Evolutionary conservation across 164 flowering plant genomes (phyloP).

Genomic region (Stephania yunnanensis): DNA sequence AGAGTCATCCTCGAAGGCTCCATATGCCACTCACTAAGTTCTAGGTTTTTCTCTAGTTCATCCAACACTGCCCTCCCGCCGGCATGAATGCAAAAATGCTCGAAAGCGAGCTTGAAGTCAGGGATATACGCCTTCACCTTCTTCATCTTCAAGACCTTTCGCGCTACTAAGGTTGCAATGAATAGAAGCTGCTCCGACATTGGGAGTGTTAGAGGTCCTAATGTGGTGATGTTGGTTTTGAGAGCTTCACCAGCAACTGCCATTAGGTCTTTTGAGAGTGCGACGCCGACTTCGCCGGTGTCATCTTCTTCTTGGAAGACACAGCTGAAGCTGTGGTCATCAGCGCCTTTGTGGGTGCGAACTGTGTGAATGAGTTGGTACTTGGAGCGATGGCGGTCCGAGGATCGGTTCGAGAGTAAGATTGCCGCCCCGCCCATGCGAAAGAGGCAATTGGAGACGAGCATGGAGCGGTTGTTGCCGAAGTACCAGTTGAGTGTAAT

Average conservation of each 20-base stretch:
- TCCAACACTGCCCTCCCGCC: constrained; percentile 28
- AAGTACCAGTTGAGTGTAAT: constrained; percentile 20
- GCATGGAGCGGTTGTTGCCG: constrained; percentile 21
- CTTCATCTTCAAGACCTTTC: constrained; percentile 18
- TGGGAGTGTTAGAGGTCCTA: constrained; percentile 29
- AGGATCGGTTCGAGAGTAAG: constrained; percentile 34
- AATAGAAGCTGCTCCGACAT: constrained; percentile 25
- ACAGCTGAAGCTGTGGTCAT: constrained; percentile 27
- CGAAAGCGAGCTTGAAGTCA: constrained; percentile 17
- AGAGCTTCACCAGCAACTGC: constrained; percentile 24
- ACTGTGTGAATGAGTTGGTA: constrained; percentile 24
- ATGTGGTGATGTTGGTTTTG: constrained; percentile 17
- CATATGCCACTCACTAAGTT: constrained; percentile 21
- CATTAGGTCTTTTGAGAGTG: constrained; percentile 31
- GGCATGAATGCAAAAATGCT: constrained; percentile 27
- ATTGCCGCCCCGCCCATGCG: constrained; percentile 30
- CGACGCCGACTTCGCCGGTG: constrained; percentile 14
- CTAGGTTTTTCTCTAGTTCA: constrained; percentile 21
- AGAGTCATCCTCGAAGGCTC: constrained; percentile 25
- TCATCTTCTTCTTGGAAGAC: constrained; percentile 35
- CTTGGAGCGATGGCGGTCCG: constrained; percentile 26
- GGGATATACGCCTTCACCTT: constrained; percentile 23
- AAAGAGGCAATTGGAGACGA: constrained; percentile 19
- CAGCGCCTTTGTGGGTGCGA: constrained; percentile 25
- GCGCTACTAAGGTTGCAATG: constrained; percentile 14